These are phyloP conservation scores for Cardamine occulta DNA, from an alignment of 345 rosid genomes.

Conservation along the genomic window DNA sequence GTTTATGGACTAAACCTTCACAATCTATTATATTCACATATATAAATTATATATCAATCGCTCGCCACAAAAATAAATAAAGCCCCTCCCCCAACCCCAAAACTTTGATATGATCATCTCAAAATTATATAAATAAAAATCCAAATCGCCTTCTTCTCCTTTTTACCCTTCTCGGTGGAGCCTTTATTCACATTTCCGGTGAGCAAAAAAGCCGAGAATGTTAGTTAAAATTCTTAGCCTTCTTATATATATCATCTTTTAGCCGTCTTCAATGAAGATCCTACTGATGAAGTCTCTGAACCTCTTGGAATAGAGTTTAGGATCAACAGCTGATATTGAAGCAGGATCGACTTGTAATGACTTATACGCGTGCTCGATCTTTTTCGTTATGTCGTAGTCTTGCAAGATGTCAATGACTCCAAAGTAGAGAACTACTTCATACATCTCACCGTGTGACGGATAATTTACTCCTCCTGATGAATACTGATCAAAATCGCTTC, in stretches of 20 bases:
- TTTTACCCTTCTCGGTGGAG: conserved; percentile 8
- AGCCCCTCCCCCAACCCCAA: conserved; percentile 26
- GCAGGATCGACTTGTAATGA: conserved; percentile 88
- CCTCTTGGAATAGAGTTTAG: conserved; percentile 88
- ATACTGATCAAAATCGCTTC: conserved; percentile 90
- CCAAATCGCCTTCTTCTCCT: conserved; percentile 11
- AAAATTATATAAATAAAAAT: conserved; percentile 19
- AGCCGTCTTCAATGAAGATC: conserved; percentile 87
- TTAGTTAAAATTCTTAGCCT: conserved; percentile 17
- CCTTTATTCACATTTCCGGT: conserved; percentile 8
- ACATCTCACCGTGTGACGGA: conserved; percentile 53
- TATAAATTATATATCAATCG: conserved; percentile 1
- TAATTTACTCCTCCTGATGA: conserved; percentile 63
- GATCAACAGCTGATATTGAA: conserved; percentile 95
- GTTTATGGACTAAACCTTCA: conserved; percentile 37
- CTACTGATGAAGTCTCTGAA: conserved; percentile 86
- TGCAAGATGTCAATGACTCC: conserved; percentile 94
- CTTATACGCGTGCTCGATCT: conserved; percentile 89
- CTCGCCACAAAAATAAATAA: conserved; percentile 36
- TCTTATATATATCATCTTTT: conserved; percentile 24
- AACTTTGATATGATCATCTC: conserved; percentile 33
- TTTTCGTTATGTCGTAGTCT: conserved; percentile 91
- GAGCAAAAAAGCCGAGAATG: conserved; percentile 21
- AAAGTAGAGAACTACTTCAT: conserved; percentile 91
- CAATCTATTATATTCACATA: conserved; percentile 45